phyloP scores from a whole-genome alignment of 1,284 basidiomycete species.

The Erythrobasidium hasegawianum region DNA sequence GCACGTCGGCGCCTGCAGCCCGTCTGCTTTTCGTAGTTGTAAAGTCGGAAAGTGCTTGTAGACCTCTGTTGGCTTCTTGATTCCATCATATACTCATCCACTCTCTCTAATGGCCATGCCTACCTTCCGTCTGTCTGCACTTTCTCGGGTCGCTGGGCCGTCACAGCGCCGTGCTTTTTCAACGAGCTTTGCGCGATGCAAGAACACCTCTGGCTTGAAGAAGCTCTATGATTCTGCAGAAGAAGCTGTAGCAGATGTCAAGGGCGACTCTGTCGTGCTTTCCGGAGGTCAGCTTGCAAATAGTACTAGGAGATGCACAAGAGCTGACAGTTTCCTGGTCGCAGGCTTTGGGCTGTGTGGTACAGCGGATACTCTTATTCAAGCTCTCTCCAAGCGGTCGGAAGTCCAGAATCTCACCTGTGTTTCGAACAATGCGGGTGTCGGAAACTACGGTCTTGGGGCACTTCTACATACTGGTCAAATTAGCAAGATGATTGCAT shows the following conservation, averaged over 20 bases:
- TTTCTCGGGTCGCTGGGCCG: constrained; percentile 21
- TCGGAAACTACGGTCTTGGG: constrained; percentile 74
- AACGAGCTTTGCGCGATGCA: constrained; percentile 17
- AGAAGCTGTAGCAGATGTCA: constrained; percentile 74
- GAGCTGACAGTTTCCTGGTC: neutral
- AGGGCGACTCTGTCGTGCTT: constrained; percentile 70
- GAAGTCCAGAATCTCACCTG: constrained; percentile 71
- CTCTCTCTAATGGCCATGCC: constrained; percentile 6
- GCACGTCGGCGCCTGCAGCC: too few relatives aligned
- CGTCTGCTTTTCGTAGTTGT: too few relatives aligned
- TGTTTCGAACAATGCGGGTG: constrained; percentile 86
- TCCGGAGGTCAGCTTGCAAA: constrained; percentile 62
- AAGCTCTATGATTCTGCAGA: constrained; percentile 77
- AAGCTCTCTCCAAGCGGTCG: constrained; percentile 67
- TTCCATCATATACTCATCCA: too few relatives aligned
- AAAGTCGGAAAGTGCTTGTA: too few relatives aligned
- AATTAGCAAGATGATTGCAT: constrained; percentile 71
- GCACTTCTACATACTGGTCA: constrained; percentile 56
- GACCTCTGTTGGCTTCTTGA: too few relatives aligned
- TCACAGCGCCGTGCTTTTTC: constrained; percentile 18
- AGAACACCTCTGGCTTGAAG: constrained; percentile 50
- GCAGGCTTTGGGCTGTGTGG: constrained; percentile 64
- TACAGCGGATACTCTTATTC: constrained; percentile 70
- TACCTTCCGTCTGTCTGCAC: constrained; percentile 20
- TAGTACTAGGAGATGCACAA: neutral